Evolutionary conservation across 2,329 filamentous ascomycete genomes (phyloP), one percentile per base, ranked within the genome.

Genomic region (Phialophora chinensis): DNA sequence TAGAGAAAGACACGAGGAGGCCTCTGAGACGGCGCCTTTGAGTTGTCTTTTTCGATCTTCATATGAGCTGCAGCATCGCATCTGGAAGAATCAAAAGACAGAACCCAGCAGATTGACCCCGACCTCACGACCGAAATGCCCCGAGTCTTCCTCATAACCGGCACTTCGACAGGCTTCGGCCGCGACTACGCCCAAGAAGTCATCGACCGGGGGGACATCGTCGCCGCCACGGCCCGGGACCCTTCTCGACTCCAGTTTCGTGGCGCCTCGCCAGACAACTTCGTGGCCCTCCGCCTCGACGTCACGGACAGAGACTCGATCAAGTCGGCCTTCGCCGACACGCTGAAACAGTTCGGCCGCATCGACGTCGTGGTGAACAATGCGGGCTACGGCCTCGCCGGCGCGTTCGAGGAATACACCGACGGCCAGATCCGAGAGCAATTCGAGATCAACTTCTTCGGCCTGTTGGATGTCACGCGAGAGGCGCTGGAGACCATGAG

Each of bases 361-460:
- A 75, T 89, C 53, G 86, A 89, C 72, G 82, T 88, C 0, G 83
- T 88, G 4, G 81, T 87, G 66, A 88, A 88, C 76, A 88, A 88
- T 58, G 86, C 86, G 3, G 87, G 86, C 2, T 88, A 87, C 66
- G 83, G 84, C n/a, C 76, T 86, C 1, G 73, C 76, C 5, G 84
- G 83, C 12, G 80, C 83, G 57, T 82, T 87, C 56, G 86, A 89
- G 71, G 82, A 83, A 6, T 74, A 84, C 2, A 77, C 77, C 0
- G 79, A 86, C 1, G 73, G 79, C 1, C 79, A 86, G 33, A 82
- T 85, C 50, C 78, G 82, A 1, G 79, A 74, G 2, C 83, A 88
- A 71, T 82, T 88, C 75, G 84, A 89, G 58, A 81, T 85, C 66
- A 88, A 89, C 71, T 84, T 88, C 72, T 87, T 85, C 63, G 86